Conservation (phyloP, 148 eudicot genomes). For the Heliosperma pusillum region DNA sequence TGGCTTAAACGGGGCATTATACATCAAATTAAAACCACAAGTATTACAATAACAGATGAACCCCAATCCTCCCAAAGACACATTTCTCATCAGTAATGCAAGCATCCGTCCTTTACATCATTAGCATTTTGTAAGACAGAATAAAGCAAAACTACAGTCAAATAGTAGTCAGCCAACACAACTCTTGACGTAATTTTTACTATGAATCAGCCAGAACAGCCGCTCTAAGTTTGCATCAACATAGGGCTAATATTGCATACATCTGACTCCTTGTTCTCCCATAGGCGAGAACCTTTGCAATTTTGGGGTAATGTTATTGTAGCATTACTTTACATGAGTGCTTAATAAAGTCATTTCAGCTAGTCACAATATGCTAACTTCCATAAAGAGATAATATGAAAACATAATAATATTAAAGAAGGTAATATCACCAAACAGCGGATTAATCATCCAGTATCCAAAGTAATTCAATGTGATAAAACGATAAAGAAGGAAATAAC, state of each 20-base stretch:
- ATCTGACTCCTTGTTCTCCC: neutral
- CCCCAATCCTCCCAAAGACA: neutral
- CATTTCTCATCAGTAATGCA: neutral
- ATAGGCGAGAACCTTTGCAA: neutral
- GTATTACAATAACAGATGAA: neutral
- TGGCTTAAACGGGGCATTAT: too few relatives aligned
- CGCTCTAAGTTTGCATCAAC: too few relatives aligned
- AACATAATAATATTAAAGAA: too few relatives aligned
- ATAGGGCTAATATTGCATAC: too few relatives aligned
- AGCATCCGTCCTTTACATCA: neutral
- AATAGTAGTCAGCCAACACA: too few relatives aligned
- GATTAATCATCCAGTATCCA: neutral
- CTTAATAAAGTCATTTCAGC: neutral
- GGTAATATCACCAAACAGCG: neutral
- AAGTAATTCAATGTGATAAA: neutral
- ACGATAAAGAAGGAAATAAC: slow-evolving; percentile 30
- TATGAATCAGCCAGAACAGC: too few relatives aligned
- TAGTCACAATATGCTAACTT: neutral
- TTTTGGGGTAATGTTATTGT: neutral
- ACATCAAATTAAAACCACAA: neutral
- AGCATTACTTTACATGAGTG: neutral
- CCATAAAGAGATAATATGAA: neutral
- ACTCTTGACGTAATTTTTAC: too few relatives aligned
- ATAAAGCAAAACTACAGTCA: neutral
- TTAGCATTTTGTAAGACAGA: neutral